Evolutionary conservation across 345 rosid genomes (phyloP).

Genomic region (Ricinus communis): DNA sequence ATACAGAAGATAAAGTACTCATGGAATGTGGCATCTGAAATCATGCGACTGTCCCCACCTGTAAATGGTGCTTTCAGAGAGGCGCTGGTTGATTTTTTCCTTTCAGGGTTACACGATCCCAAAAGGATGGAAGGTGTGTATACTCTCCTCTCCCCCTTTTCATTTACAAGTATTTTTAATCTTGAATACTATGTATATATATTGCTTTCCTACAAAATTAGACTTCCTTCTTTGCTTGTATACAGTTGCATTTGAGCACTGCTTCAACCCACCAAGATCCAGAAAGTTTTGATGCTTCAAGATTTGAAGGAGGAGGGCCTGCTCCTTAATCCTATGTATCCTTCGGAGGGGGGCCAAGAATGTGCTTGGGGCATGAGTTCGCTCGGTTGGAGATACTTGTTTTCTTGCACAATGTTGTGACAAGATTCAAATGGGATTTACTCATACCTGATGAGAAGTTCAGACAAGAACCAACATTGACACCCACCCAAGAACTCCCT

Average conservation of each 20-base stretch:
- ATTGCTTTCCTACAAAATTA: too few relatives aligned
- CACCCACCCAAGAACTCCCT: not conserved
- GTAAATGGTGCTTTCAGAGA: not conserved
- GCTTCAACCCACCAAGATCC: too few relatives aligned
- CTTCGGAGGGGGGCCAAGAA: too few relatives aligned
- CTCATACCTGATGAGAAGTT: constrained; percentile 1
- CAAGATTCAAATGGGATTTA: constrained; percentile 12
- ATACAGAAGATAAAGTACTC: constrained; percentile 9
- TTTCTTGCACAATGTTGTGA: constrained; percentile 9
- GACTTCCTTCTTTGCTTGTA: too few relatives aligned
- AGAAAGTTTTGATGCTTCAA: not conserved
- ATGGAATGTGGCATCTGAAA: constrained; percentile 5
- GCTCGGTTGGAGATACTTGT: constrained; percentile 5
- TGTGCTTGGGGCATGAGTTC: constrained; percentile 12
- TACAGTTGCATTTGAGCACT: too few relatives aligned
- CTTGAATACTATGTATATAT: too few relatives aligned
- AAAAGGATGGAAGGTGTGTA: constrained; percentile 11
- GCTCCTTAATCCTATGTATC: not conserved
- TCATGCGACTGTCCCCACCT: not conserved
- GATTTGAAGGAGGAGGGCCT: not conserved
- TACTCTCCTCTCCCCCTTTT: too few relatives aligned
- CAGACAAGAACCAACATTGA: not conserved
- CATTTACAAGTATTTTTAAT: too few relatives aligned
- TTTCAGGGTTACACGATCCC: not conserved
- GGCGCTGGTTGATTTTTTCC: not conserved